Evolutionary conservation across 2,329 filamentous ascomycete genomes (phyloP), one percentile per base, ranked within the genome.

Genomic region (Nakataea oryzae): DNA sequence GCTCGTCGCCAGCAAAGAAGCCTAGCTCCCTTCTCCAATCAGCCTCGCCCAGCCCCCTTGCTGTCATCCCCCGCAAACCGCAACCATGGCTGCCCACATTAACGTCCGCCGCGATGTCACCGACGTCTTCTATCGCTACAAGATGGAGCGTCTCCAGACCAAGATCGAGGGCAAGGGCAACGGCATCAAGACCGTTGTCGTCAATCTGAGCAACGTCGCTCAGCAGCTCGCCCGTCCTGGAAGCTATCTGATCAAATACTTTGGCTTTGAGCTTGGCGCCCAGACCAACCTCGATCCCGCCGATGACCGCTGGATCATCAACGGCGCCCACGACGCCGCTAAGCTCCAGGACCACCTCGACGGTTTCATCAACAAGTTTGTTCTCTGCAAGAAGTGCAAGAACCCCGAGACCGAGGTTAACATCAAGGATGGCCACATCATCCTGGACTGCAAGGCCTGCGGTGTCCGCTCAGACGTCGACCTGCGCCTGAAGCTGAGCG

Each of bases 101-200:
- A 99, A 99, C 81, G 93, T 97, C 79, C 93, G 93, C 79, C 91
- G 91, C 79, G 93, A 97, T 89, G 89, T 96, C 81, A 89, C 88
- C 83, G 95, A 99, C 81, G 89, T 89, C 80, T 99, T 97, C 87
- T 99, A 99, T 82, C 95, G 95, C 78, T 99, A 99, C 88, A 99
- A 99, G 87, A 99, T 99, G 95, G 95, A 97, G 82, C 89, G 87
- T 71, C 82, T 99, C 75, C 91, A 96, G 83, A 96, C 95, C 77
- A 99, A 99, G 85, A 96, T 99, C 71, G 95, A 99, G 81, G 95
- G 95, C 79, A 99, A 99, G 80, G 95, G 95, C 69, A 99, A 99
- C 81, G 95, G 95, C 74, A 99, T 99, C 86, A 99, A 99, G 84
- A 99, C 73, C 71, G 95, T 99, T 73, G 88, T 99, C 70, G 91